Base-by-base conservation (phyloP, 768 basidiomycete species). In the Amanita pseudoporphyria region DNA sequence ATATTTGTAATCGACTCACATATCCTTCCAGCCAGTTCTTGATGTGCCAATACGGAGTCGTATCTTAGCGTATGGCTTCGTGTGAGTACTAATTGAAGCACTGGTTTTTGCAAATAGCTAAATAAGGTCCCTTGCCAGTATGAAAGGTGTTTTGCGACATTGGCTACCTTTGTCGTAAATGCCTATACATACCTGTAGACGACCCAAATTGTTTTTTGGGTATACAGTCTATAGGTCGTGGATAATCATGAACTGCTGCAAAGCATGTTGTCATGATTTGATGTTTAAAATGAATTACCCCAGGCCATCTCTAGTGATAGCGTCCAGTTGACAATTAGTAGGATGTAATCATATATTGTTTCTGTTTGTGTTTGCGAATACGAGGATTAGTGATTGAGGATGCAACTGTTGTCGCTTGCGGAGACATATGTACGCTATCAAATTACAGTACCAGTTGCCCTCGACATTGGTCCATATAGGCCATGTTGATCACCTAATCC, bases 401-500 rank as follows among this genome's bases (percentile, higher is more conserved):
- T n/a, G n/a, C n/a, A n/a, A n/a, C n/a, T n/a, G n/a, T n/a, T n/a
- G n/a, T n/a, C n/a, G n/a, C n/a, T n/a, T n/a, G n/a, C n/a, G n/a
- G n/a, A n/a, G n/a, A n/a, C n/a, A n/a, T n/a, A n/a, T n/a, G n/a
- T n/a, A n/a, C n/a, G n/a, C n/a, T n/a, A n/a, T n/a, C n/a, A n/a
- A n/a, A n/a, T n/a, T n/a, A n/a, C n/a, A n/a, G n/a, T n/a, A n/a
- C n/a, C n/a, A n/a, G n/a, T n/a, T n/a, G n/a, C n/a, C n/a, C n/a
- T 37, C 41, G n/a, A 14, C 70, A 83, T 71, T 1, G 65, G 58
- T 33, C 64, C 60, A 51, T 72, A 85, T 6, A 91, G 65, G 0
- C 78, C 84, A 62, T 94, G 89, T 54, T 89, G 82, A 50, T 84
- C 82, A 1, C 92, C 92, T 0, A 96, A 66, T 3, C 77, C 78